Evolutionary conservation across 306 rosid species (phyloP), one percentile per base, ranked within the genome.

Genomic region (Fragaria ananassa): DNA sequence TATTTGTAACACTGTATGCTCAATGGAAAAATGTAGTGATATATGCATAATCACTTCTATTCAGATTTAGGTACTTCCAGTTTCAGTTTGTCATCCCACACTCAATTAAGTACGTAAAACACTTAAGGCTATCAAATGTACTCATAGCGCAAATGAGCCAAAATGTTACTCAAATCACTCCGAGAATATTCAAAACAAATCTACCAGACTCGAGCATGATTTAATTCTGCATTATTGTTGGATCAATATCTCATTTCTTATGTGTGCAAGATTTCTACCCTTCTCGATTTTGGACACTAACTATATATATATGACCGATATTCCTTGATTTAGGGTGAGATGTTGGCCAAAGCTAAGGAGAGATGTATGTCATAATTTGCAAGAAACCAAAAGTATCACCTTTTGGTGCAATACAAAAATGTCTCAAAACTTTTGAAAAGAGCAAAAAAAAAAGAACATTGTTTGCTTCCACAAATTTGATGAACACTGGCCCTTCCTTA

Each of bases 381-480:
- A 37, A 12, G 49, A 56, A 37, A 53, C 35, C 8, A 23, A 23
- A 35, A 54, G 7, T 37, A 29, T 37, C 10, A 54, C 66, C 46
- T 72, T 54, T 35, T 21, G 66, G 8, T 71, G 60, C 46, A 50
- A n/a, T 18, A 31, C 34, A 57, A 27, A 60, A 71, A 53, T 72
- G 21, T 37, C 37, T 10, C 37, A 5, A 53, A 35, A 25, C 60
- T 72, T 45, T 54, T 72, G 17, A 3, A 23, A 39, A 23, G 27
- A 37, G 17, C 5, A 27, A 57, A 31, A 62, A 25, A 31, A 31
- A 62, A 12, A 14, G 29, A 12, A 57, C 41, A 27, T 14, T 63
- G n/a, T 19, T 6, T 2, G 7, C 60, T 42, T 42, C 18, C 34
- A 74, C 57, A 74, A 39, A 14, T 57, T 17, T 23, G 63, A 17